Base-by-base conservation (phyloP, 2,329 filamentous ascomycete species). In the Thielaviopsis punctulata region DNA sequence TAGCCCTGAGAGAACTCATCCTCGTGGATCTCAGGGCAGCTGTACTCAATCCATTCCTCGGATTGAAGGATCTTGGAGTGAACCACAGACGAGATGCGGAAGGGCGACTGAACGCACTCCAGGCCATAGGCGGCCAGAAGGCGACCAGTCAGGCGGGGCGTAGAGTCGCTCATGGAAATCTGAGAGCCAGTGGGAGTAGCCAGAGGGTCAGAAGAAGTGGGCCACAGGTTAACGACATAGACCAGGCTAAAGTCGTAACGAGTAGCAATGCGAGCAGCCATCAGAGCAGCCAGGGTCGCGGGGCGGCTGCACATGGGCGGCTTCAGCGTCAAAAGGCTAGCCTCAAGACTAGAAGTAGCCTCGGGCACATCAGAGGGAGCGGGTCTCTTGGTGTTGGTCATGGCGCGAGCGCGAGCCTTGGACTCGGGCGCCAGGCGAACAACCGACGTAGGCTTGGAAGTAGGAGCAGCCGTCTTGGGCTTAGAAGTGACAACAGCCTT, bases 161-260 rank as follows among this genome's bases (percentile, higher is more conserved):
- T 54, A 2, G 54, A 54, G 24, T 54, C 56, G 18, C 49, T 36
- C 12, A 51, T 44, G 4, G 52, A 44, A 12, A 49, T 18, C 36
- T 48, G 45, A 4, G 49, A 33, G 22, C 52, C 25, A 21, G 52
- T 53, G 10, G 52, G 48, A 41, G 49, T 51, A 22, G 45, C 39
- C 39, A 52, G n/a, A 7, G 49, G 49, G 43, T 55, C 49, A 2
- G 47, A 43, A 36, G 60, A 56, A 36, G 60, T 66, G 3, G 76
- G 75, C 75, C 76, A 78, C 13, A 79, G 63, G 56, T 74, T 77
- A 56, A 78, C 70, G 25, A 79, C 69, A 57, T 79, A 80, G 12
- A 79, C 67, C 22, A 79, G 65, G 57, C 77, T 73, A 50, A 80
- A 77, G 51, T 74, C 68, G 60, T 77, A 77, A 51, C 71, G 69